These are phyloP conservation scores for Oryza glumipatula DNA, from an alignment of 176 grass and related monocot genomes.

Conservation along the genomic window DNA sequence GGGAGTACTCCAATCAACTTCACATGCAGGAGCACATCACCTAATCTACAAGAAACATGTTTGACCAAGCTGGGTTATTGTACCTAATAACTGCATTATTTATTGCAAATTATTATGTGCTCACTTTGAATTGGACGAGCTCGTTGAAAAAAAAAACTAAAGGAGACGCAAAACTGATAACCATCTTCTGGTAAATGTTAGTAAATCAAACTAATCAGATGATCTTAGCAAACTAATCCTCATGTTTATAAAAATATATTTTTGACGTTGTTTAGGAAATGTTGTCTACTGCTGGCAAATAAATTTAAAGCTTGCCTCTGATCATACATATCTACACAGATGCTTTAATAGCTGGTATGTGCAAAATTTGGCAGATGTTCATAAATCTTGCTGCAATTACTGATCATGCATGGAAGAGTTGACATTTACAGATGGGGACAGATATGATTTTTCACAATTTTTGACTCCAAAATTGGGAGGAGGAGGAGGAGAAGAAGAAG, in stretches of 20 bases:
- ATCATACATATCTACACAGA: background rate
- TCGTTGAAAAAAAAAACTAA: no score
- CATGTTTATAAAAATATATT: background rate
- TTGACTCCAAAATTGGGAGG: constrained; percentile 29
- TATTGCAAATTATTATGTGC: background rate
- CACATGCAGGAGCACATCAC: constrained; percentile 25
- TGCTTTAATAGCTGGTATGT: background rate
- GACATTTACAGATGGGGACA: constrained; percentile 43
- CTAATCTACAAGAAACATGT: constrained; percentile 50
- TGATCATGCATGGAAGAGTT: constrained; percentile 11
- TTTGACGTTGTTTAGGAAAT: background rate
- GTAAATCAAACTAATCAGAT: background rate
- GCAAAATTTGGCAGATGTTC: background rate
- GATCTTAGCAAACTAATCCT: background rate
- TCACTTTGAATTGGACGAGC: background rate
- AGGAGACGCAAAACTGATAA: no score
- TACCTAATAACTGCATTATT: constrained; percentile 19
- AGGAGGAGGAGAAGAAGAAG: background rate
- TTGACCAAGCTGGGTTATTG: constrained; percentile 33
- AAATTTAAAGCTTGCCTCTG: background rate
- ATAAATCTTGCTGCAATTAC: background rate
- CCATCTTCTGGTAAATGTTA: no score
- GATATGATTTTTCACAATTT: constrained; percentile 34
- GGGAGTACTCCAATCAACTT: constrained; percentile 45
- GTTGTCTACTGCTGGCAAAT: background rate